Base-by-base conservation (phyloP, 139 green algal species). In the Chlorella ohadii region DNA sequence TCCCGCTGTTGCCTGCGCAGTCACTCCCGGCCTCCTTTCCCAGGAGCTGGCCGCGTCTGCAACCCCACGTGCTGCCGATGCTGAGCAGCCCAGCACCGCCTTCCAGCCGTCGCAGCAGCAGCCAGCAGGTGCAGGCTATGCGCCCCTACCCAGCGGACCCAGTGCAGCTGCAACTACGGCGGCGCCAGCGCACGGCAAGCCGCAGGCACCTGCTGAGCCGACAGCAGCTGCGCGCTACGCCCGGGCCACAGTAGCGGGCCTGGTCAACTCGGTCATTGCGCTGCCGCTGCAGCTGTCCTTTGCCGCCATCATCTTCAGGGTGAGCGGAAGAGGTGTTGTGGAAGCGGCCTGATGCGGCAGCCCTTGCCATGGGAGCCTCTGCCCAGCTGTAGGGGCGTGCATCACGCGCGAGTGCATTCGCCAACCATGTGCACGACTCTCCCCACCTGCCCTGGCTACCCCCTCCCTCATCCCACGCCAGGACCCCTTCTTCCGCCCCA, bases 291-390 rank as follows among this genome's bases (percentile, higher is more conserved):
- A 96, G 87, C 90, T 94, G 17, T 91, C 90, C 0, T 96, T 95
- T 70, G 89, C 93, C 1, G 88, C 91, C 41, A 94, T 97, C 72
- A 92, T 97, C 19, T 97, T 95, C 79, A 77, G 92, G 87, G 90
- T 92, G 75, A 67, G 74, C 33, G 3, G 41, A 0, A 6, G 36
- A n/a, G n/a, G n/a, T n/a, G n/a, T n/a, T n/a, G n/a, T n/a, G n/a
- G n/a, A n/a, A n/a, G n/a, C n/a, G n/a, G n/a, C n/a, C n/a, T n/a
- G n/a, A n/a, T n/a, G n/a, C n/a, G n/a, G n/a, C n/a, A n/a, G n/a
- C n/a, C n/a, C n/a, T n/a, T n/a, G 7, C 11, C 51, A 59, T 59
- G 51, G 51, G 51, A 55, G 7, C 44, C 44, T 55, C 7, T 11
- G 11, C 44, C 11, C 7, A 6, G 13, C 13, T 74, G 67, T 20